A percentile compares a stretch with the other conserved stretches of the same genome.
phyloP scores from a whole-genome alignment of 2,329 filamentous ascomycete species.

The Fusarium scirpi region DNA sequence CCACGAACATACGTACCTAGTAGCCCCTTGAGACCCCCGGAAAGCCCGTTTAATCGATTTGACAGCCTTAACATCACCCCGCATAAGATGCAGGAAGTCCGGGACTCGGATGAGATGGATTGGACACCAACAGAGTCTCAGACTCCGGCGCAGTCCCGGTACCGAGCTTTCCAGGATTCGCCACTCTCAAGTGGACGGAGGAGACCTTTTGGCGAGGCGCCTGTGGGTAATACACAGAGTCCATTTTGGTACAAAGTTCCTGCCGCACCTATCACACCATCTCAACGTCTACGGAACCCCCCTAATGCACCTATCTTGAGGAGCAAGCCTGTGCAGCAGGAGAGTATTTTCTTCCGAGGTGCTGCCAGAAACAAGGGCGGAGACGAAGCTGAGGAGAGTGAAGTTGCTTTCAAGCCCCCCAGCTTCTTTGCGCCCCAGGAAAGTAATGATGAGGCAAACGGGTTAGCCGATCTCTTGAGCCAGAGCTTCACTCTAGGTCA shows the following conservation, averaged over 20 bases:
- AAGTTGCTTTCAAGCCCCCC: conserved; percentile 67
- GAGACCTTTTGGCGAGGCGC: conserved; percentile 60
- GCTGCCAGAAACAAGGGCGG: conserved; percentile 30
- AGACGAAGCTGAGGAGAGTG: conserved; percentile 21
- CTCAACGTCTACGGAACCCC: conserved; percentile 71
- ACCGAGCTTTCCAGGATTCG: conserved; percentile 66
- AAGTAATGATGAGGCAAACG: conserved; percentile 57
- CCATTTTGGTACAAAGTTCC: conserved; percentile 80
- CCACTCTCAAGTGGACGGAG: conserved; percentile 56
- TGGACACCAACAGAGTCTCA: conserved; percentile 74
- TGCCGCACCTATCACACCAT: conserved; percentile 74
- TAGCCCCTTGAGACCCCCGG: conserved; percentile 21
- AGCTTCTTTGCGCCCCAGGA: conserved; percentile 67
- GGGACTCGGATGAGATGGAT: conserved; percentile 75
- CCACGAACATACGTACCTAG: conserved; percentile 32
- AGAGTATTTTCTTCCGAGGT: conserved; percentile 64
- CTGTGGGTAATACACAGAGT: conserved; percentile 57
- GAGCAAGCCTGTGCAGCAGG: conserved; percentile 58
- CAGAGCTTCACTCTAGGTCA: conserved; percentile 58
- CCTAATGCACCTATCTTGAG: conserved; percentile 66
- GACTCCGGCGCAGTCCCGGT: conserved; percentile 45
- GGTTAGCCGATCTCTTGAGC: conserved; percentile 59
- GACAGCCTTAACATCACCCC: conserved; percentile 35
- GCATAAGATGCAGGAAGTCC: conserved; percentile 38
- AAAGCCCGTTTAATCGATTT: conserved; percentile 23